Evolutionary conservation across 176 grass and related monocot species (phyloP).

Genomic region (Triticum turgidum): DNA sequence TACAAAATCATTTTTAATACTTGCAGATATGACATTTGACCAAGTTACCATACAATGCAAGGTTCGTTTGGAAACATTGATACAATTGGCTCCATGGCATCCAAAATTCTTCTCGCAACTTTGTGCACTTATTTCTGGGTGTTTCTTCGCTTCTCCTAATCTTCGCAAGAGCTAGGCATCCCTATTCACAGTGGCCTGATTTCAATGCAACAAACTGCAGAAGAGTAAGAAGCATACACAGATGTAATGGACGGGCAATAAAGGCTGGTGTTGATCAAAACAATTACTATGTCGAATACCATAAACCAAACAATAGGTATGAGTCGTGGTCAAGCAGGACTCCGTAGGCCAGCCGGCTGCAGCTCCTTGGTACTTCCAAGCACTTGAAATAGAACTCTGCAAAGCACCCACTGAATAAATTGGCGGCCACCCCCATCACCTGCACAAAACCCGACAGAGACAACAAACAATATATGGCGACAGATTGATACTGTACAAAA

Average conservation of each 20-base stretch:
- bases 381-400: background rate
- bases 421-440: background rate
- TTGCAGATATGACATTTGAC: too few relatives aligned
- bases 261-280: background rate
- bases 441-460: background rate
- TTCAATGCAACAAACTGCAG: too few relatives aligned
- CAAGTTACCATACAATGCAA: too few relatives aligned
- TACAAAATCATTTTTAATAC: too few relatives aligned
- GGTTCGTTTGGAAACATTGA: too few relatives aligned
- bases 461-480: background rate
- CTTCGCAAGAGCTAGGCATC: too few relatives aligned
- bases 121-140: too few relatives aligned
- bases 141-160: too few relatives aligned
- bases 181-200: too few relatives aligned
- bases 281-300: background rate
- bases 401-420: background rate
- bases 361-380: background rate
- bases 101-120: too few relatives aligned
- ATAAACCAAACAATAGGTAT: background rate
- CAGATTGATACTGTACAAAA: background rate
- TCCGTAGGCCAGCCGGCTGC: background rate
- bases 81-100: too few relatives aligned
- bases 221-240: too few relatives aligned
- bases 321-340: background rate
- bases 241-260: background rate